Percentiles rank a stretch among this genome's conserved stretches.
These are phyloP conservation scores for Sideroxylon spinosum DNA, from an alignment of 179 eudicot genomes.

Conservation along the genomic window DNA sequence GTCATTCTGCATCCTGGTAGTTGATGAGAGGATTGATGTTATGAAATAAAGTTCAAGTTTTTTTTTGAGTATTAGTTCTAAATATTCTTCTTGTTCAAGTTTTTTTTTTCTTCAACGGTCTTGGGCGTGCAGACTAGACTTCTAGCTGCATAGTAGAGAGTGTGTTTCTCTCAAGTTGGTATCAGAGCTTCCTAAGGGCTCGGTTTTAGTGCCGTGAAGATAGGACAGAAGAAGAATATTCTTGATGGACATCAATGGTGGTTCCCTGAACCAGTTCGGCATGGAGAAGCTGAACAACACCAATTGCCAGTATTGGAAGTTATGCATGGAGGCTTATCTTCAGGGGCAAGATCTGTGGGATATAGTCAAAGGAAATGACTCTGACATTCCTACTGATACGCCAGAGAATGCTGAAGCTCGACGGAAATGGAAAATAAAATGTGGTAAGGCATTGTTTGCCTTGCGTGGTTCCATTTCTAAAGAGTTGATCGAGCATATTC, in stretches of 20 bases:
- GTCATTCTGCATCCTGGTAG: too few relatives aligned
- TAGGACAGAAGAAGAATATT: not conserved
- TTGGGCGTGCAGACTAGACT: too few relatives aligned
- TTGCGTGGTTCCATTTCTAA: constrained; percentile 20
- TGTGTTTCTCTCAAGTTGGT: not conserved
- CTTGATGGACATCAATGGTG: not conserved
- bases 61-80: too few relatives aligned
- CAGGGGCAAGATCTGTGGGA: constrained; percentile 9
- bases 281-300: not conserved
- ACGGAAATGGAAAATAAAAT: constrained; percentile 25
- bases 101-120: too few relatives aligned
- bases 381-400: not conserved
- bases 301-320: not conserved
- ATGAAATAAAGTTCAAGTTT: too few relatives aligned
- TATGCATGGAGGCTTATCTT: constrained; percentile 2
- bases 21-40: too few relatives aligned
- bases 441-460: constrained; percentile 23
- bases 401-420: constrained; percentile 17
- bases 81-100: too few relatives aligned
- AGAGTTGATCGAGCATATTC: constrained; percentile 26
- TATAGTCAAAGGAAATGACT: not conserved
- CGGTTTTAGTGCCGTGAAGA: not conserved
- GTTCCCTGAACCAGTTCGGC: not conserved
- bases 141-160: too few relatives aligned
- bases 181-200: not conserved